Base-by-base conservation (phyloP, 208 protist genomes). In the Acanthamoeba sp. region DNA sequence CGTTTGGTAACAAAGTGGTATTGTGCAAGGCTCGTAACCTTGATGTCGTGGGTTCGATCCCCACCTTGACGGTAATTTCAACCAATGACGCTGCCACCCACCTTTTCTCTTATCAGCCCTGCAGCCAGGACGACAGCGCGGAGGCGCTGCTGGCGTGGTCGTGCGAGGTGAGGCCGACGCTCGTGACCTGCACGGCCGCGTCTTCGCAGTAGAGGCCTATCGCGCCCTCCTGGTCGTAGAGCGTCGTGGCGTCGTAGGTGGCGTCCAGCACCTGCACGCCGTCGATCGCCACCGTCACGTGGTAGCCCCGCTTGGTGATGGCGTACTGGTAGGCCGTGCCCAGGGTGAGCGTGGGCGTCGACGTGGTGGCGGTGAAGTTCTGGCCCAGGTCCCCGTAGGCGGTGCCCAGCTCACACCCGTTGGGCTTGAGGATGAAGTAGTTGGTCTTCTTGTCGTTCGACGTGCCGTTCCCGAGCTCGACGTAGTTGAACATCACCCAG, bases 1-100 rank as follows among this genome's bases (percentile, higher is more conserved):
- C 73, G 73, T 82, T 82, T 42, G n/a, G 14, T 82, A 85, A 55
- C 76, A 38, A 7, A 85, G 76, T 45, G 73, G 73, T 50, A 45
- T 3, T 34, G 69, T 80, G 38, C 69, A 80, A 80, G 69, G 32
- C 69, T 45, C 36, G 9, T 36, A 80, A 48, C 32, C 62, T 71
- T 71, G 62, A 6, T 27, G 62, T 71, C 69, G 69, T 45, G 36
- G 69, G 69, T 80, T 80, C 69, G 69, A 80, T 5, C 69, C 69
- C 69, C 36, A 45, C 69, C 32, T 42, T 12, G 24, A 80, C 69
- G n/a, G n/a, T 55, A 6, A 55, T 55, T 16, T 55, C 38, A 12
- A 32, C 69, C 69, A 80, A 38, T 45, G 69, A 80, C 69, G 69
- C 69, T 38, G 69, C 29, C 69, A 80, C 69, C 69, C 69, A 9